Evolutionary conservation across 2,329 filamentous ascomycete genomes (phyloP), one percentile per base, ranked within the genome.

Genomic region (Hypoxylon sp.): DNA sequence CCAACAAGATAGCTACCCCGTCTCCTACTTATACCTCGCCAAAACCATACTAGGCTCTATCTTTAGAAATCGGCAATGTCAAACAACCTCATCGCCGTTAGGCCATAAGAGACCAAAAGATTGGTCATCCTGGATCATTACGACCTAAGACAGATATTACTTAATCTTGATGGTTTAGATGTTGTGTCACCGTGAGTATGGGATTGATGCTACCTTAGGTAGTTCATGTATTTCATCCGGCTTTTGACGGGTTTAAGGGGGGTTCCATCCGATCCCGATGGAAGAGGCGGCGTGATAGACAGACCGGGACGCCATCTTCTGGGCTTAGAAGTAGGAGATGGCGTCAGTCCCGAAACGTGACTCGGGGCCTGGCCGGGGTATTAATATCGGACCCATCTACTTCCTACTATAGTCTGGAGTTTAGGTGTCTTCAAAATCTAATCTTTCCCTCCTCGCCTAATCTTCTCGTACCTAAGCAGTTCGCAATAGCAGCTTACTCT

Each of bases 41-140:
- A 15, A 39, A 5, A 11, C 6, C n/a, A 39, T n/a, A n/a, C 34
- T 11, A n/a, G 34, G 13, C 13, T n/a, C 34, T 15, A 39, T 4
- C 13, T 4, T 2, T 3, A 15, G 17, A 15, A 32, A 41, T 64
- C 56, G 61, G 61, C 56, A 56, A 64, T 64, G 59, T 32, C 50
- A 32, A 32, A 7, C 19, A 26, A 59, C 17, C 13, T 32, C 47
- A 43, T 63, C 55, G 60, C 20, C 56, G 56, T 56, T 63, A 63
- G 55, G 60, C 32, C 20, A 48, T 49, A 62, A 48, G n/a, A 28
- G 10, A 28, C n/a, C 46, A 28, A 17, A 24, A 28, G 8, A 28
- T 8, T 28, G 8, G 26, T 28, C 26, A 28, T 28, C 8, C 4
- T 28, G 26, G 8, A 28, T 4, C 26, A 28, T 4, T 28, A 28